Evolutionary conservation across 2,329 filamentous ascomycete genomes (phyloP), one percentile per base, ranked within the genome.

Genomic region (Nigrospora sphaerica): DNA sequence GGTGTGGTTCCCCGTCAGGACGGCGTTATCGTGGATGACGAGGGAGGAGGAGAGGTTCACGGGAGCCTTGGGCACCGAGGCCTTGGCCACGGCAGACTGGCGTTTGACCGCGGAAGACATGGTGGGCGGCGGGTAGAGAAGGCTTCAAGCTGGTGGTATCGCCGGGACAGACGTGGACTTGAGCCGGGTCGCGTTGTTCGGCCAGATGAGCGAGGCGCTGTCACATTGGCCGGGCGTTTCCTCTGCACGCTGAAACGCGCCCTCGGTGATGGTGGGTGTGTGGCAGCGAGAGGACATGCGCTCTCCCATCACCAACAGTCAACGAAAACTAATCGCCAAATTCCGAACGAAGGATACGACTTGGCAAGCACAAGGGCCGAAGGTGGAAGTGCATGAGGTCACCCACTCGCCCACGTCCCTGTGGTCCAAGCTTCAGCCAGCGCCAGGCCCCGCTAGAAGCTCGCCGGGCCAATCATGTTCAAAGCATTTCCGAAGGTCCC

Each of bases 1-100:
- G 2, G 81, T 83, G 62, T 95, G 78, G 3, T 78, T 82, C 52
- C 93, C 93, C 16, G 72, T 80, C 16, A 86, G 68, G 16, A 78
- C 68, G 12, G 81, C 80, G 48, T 76, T 76, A 53, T 85, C 81
- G 59, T 81, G 77, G 48, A 86, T 82, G 31, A 73, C 74, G 47
- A 83, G 67, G 16, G 74, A 73, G 0, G 77, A 77, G 16, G 80
- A 78, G 61, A 85, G 77, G 57, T 77, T 74, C 43, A 81, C 75
- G 2, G 81, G 81, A 0, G 81, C 76, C 56, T 78, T 80, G 2
- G 80, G 78, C 12, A 74, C 75, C 44, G 74, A 70, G 51, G 72
- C 64, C 18, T 75, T 66, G 12, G 80, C 76, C 48, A 79, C 63
- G 56, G 78, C 71, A 0, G 80, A 83, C 52, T 75, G 73, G 45